Base-by-base conservation (phyloP, 2,329 filamentous ascomycete species). In the Claviceps fusiformis region DNA sequence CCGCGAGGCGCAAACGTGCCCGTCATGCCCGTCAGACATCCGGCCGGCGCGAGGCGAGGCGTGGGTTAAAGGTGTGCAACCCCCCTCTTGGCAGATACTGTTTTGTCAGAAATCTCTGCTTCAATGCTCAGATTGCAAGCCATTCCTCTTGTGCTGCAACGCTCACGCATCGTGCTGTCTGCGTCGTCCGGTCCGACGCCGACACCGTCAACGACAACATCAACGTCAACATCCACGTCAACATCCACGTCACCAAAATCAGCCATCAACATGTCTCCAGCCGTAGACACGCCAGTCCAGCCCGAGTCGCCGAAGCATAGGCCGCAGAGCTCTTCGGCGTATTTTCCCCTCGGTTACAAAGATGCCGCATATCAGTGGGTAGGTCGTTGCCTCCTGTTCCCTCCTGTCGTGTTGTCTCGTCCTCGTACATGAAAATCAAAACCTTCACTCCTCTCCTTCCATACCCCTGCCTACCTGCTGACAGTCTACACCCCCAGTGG, bases 361-460 rank as follows among this genome's bases (percentile, higher is more conserved):
- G 90, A 95, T 56, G 92, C 89, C 17, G 89, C 89, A 59, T 85
- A 80, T 62, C 92, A 97, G 77, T 97, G 93, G 89, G 87, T 89
- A 71, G 59, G 83, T 19, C 13, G 31, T 11, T 15, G 17, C 19
- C 13, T 35, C 19, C 19, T 19, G 19, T 19, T 19, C 19, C 19
- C 19, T 19, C 19, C 19, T 19, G 19, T 19, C 19, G 19, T 19
- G 19, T 19, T 19, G 19, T 19, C 19, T 19, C 19, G 9, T 15
- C 13, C 19, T 29, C n/a, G 31, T 17, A 17, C 33, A 19, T 50
- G n/a, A 9, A 15, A 50, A 19, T 24, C 33, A 50, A 37, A 50
- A 27, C 27, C 5, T 6, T 27, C 8, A 13, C 44, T 46, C 13
- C 44, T 5, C 24, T 50, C 29, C 17, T 24, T 35, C 31, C 24